Evolutionary conservation across 495 filamentous ascomycete genomes (phyloP).

Genomic region (Cercophora scortea): DNA sequence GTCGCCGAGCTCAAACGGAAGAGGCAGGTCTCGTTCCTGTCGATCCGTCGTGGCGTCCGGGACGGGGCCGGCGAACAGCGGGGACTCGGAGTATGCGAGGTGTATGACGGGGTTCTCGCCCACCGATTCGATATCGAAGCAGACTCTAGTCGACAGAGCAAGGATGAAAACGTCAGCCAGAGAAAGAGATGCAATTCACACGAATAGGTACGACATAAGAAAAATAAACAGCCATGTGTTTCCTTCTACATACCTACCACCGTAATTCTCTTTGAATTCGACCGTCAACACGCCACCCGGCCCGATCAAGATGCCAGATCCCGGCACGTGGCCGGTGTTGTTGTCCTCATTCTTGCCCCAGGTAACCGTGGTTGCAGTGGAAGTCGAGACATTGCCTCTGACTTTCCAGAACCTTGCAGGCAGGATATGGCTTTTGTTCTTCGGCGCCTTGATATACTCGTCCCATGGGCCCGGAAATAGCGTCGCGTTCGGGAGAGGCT

Average conservation of each 20-base stretch:
- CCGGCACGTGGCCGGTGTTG: not conserved
- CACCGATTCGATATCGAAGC: slow-evolving; percentile 17
- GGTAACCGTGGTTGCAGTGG: not conserved
- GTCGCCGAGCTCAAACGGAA: slow-evolving; percentile 18
- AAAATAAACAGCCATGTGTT: too few species aligned
- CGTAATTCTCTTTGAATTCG: slow-evolving; percentile 33
- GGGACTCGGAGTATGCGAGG: slow-evolving; percentile 29
- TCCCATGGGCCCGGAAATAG: slow-evolving; percentile 26
- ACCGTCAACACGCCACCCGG: slow-evolving; percentile 26
- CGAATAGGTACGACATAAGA: not conserved
- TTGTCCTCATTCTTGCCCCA: slow-evolving; percentile 5
- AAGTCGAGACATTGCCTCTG: slow-evolving; percentile 14
- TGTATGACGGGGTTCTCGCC: slow-evolving; percentile 18
- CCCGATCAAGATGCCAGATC: slow-evolving; percentile 15
- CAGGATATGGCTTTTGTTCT: slow-evolving; percentile 21
- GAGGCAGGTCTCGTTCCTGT: slow-evolving; percentile 21
- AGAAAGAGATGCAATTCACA: not conserved
- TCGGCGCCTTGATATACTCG: slow-evolving; percentile 24
- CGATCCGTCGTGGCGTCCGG: slow-evolving; percentile 26
- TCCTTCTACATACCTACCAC: slow-evolving; percentile 20
- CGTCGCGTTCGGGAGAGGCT: not conserved
- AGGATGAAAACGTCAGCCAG: not conserved
- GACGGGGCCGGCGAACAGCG: slow-evolving; percentile 22
- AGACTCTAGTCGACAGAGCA: slow-evolving; percentile 3
- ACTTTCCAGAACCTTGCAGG: slow-evolving; percentile 15